phyloP scores from a whole-genome alignment of 2,329 filamentous ascomycete genomes.

The Colletotrichum sp. region DNA sequence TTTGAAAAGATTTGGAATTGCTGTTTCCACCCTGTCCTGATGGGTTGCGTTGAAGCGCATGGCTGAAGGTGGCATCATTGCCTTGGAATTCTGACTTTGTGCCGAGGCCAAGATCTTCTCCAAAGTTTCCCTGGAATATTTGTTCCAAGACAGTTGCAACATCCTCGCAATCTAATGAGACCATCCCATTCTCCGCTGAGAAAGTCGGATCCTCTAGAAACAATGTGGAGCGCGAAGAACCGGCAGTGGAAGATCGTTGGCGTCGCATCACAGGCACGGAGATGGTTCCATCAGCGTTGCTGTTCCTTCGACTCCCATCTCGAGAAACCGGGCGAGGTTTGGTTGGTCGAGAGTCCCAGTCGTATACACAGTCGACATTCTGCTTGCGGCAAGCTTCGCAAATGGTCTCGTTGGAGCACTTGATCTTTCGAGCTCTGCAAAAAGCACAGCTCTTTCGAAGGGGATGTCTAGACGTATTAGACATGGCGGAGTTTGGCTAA shows the following conservation, averaged over 20 bases:
- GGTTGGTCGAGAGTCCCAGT: slow-evolving; percentile 36
- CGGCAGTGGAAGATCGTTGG: background rate
- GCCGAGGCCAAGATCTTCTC: background rate
- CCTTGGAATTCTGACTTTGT: background rate
- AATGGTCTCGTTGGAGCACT: slow-evolving; percentile 42
- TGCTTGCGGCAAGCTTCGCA: slow-evolving; percentile 41
- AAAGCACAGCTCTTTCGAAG: slow-evolving; percentile 40
- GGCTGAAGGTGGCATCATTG: background rate
- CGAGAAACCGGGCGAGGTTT: slow-evolving; percentile 32
- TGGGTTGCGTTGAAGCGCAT: background rate
- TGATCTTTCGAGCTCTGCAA: slow-evolving; percentile 43
- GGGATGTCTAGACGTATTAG: slow-evolving; percentile 30
- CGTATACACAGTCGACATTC: slow-evolving; percentile 42
- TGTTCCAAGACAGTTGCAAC: background rate
- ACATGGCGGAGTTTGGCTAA: background rate
- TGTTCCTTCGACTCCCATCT: slow-evolving; percentile 22
- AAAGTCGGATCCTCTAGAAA: background rate
- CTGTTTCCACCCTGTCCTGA: background rate
- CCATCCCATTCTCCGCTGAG: background rate
- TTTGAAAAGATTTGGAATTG: background rate
- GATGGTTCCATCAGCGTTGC: background rate
- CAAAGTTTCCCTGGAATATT: background rate
- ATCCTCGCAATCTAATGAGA: background rate
- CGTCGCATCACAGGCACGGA: background rate
- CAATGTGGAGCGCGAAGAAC: background rate